Evolutionary conservation across 1,139 yeast genomes (phyloP).

Genomic region (Ogataea hybrid): DNA sequence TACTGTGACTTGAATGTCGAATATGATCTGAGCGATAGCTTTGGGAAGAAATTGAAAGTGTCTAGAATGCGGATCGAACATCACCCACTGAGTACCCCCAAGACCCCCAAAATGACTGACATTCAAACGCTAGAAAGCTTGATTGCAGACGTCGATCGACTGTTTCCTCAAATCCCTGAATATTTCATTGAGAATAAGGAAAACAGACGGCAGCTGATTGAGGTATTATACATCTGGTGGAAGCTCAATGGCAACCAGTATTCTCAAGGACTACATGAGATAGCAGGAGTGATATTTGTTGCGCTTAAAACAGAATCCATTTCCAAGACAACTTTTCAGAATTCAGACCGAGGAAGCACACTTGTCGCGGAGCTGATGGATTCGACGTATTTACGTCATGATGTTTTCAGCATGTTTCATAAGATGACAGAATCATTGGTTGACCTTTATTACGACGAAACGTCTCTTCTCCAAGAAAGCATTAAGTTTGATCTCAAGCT

Average conservation of each 20-base stretch:
- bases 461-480: slow-evolving; percentile 35
- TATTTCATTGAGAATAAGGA: slow-evolving; percentile 39
- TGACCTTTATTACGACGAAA: slow-evolving; percentile 44
- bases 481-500: slow-evolving; percentile 50
- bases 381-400: slow-evolving; percentile 41
- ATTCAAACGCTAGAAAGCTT: slow-evolving; percentile 43
- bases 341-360: slow-evolving; percentile 24
- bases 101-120: slow-evolving; percentile 21
- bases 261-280: slow-evolving; percentile 71
- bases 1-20: slow-evolving; percentile 17
- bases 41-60: slow-evolving; percentile 12
- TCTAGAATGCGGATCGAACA: slow-evolving; percentile 19
- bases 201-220: slow-evolving; percentile 45
- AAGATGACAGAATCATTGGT: slow-evolving; percentile 40
- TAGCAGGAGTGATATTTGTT: slow-evolving; percentile 57
- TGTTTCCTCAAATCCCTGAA: slow-evolving; percentile 55
- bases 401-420: slow-evolving; percentile 46
- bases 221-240: slow-evolving; percentile 53
- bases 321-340: slow-evolving; percentile 29
- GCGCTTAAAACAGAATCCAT: slow-evolving; percentile 44
- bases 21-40: slow-evolving; percentile 17
- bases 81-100: slow-evolving; percentile 23
- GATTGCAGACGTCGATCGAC: slow-evolving; percentile 60
- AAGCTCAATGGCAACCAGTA: slow-evolving; percentile 54
- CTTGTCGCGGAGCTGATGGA: slow-evolving; percentile 39